Evolutionary conservation across 1,139 yeast genomes (phyloP).

Genomic region (Hyphopichia khmerensis): DNA sequence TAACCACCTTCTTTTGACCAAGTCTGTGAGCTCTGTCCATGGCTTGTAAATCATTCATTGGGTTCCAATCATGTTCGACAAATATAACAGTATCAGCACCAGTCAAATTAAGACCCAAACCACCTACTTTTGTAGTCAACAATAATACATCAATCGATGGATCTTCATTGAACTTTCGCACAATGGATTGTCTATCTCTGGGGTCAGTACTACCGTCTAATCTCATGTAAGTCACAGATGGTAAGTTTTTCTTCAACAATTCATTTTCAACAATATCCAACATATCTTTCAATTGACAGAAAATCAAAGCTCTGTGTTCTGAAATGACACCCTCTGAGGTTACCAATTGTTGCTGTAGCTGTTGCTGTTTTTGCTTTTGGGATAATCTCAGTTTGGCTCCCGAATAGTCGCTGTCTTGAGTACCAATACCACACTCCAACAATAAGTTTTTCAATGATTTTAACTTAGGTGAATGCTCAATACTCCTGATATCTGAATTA

Average conservation of each 20-base stretch:
- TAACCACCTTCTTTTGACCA: constrained; percentile 96
- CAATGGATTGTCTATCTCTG: constrained; percentile 86
- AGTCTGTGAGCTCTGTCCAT: constrained; percentile 99
- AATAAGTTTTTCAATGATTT: constrained; percentile 78
- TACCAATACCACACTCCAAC: constrained; percentile 93
- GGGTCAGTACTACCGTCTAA: constrained; percentile 95
- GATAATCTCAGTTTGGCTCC: constrained; percentile 25
- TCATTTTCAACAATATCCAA: constrained; percentile 94
- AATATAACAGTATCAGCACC: constrained; percentile 99
- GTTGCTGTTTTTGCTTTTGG: constrained; percentile 11
- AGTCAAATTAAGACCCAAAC: constrained; percentile 91
- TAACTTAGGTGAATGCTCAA: constrained; percentile 88
- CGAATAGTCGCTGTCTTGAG: constrained; percentile 45
- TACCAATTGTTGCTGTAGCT: constrained; percentile 34
- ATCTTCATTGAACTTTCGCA: constrained; percentile 88
- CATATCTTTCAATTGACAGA: constrained; percentile 98
- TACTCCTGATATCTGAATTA: constrained; percentile 62
- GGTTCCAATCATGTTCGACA: constrained; percentile 99
- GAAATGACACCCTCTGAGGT: constrained; percentile 75
- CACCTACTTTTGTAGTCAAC: constrained; percentile 97
- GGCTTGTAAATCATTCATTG: constrained; percentile 98
- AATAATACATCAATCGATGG: constrained; percentile 94
- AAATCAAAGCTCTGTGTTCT: constrained; percentile 92
- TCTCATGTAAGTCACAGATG: constrained; percentile 91
- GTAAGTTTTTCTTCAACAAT: constrained; percentile 77